Evolutionary conservation across 2,329 filamentous ascomycete species (phyloP), one percentile per base, ranked within the genome.

Genomic region (Diatrype stigma): DNA sequence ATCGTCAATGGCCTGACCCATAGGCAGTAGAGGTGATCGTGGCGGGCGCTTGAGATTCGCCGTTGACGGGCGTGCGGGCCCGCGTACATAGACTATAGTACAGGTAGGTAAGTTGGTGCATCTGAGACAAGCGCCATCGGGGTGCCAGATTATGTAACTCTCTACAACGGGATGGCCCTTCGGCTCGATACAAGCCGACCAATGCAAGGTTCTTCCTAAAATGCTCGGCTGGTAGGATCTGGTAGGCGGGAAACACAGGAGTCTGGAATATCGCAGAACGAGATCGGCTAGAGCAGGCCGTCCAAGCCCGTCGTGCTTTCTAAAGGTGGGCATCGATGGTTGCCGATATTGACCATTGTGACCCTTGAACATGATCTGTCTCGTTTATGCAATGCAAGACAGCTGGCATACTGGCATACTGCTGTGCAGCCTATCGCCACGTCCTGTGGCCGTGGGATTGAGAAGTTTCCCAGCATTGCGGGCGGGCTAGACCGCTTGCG

Each of bases 311-410:
- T 17, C 34, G 34, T 14, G 14, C 26, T 30, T 30, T n/a, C n/a
- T 7, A 34, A 34, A 34, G 30, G 30, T 7, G 30, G 40, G 12
- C 11, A 26, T 22, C 14, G 22, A 19, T 23, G 40, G 40, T 44
- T 44, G 21, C 37, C 17, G 37, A 21, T 21, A 44, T 23, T 16
- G 40, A 21, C 7, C 21, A 44, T 44, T 44, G 40, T 44, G 14
- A 44, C 40, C 40, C 22, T 44, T 3, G 11, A n/a, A 19, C 40
- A 44, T 44, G 40, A 28, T 26, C 40, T 53, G 59, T 52, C 53
- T 64, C 63, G 64, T 63, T 65, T 65, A 67, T 67, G 65, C 65
- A 67, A 67, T 67, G 65, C 65, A 63, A 59, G 65, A 67, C 65
- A 67, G 60, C 57, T 65, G 63, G 63, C 62, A 65, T 65, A 51